Evolutionary conservation across 2,329 filamentous ascomycete genomes (phyloP), one percentile per base, ranked within the genome.

Genomic region (Talaromyces albobiverticillius): DNA sequence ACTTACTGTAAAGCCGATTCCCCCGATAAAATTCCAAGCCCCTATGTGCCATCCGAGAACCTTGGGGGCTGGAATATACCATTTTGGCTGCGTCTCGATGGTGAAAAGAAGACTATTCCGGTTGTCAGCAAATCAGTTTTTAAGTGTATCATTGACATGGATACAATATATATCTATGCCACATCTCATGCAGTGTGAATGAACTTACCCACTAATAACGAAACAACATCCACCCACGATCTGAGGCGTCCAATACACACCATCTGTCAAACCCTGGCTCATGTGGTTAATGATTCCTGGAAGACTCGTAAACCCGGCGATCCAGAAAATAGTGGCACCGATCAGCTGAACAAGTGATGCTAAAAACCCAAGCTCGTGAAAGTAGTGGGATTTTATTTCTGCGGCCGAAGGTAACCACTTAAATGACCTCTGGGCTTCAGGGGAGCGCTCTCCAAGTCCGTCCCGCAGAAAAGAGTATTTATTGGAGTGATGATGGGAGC

Each of bases 41-140:
- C 83, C 85, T 59, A 88, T 80, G 65, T 87, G 83, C 85, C 85
- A 88, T 3, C 85, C 85, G 1, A 88, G 73, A 0, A 82, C 72
- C 3, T 67, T 63, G 3, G 73, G 74, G 0, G 82, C 81, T 0
- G 85, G 84, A 11, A 73, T 69, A 60, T 81, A 87, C 85, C 85
- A 88, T 43, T 74, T 78, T 38, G 75, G 64, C 67, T 88, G 85
- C 2, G 83, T 86, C 66, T 88, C 85, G 7, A 88, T 62, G 78
- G 86, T 86, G 67, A 86, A 87, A 1, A 88, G 67, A 2, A 72
- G 62, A 20, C 79, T 74, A 6, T 4, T 16, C 10, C 2, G 18
- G 10, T 32, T 31, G 22, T 29, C 16, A 32, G 20, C 34, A 23
- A 45, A 10, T 5, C 22, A 9, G 13, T 7, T 29, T 23, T 25